Conservation (phyloP, 805 yeast species). For the Tanozyma kutaoensis region DNA sequence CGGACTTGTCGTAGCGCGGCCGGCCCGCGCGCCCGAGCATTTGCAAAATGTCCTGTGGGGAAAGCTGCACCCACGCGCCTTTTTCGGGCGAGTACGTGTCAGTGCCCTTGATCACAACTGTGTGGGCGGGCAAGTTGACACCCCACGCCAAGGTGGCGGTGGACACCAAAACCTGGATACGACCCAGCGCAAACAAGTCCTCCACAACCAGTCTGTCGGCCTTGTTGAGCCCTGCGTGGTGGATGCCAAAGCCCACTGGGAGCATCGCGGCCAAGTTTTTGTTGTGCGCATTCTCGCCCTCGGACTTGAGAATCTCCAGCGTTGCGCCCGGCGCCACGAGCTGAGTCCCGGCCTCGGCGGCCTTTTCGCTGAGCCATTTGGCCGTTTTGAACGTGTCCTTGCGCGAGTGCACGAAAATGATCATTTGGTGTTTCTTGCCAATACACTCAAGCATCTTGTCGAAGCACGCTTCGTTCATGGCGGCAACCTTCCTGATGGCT, state of each 20-base stretch:
- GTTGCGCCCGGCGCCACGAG: slow-evolving; percentile 48
- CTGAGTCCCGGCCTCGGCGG: slow-evolving; percentile 43
- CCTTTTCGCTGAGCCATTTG: slow-evolving; percentile 49
- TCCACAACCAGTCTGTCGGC: slow-evolving; percentile 69
- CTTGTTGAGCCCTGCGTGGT: slow-evolving; percentile 79
- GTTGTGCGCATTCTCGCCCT: slow-evolving; percentile 43
- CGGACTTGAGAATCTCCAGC: slow-evolving; percentile 47
- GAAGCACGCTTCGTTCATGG: slow-evolving; percentile 85
- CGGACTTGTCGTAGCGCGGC: slow-evolving; percentile 84
- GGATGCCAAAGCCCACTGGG: slow-evolving; percentile 71
- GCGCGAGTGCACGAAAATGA: slow-evolving; percentile 87
- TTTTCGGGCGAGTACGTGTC: slow-evolving; percentile 85
- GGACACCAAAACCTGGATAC: slow-evolving; percentile 68
- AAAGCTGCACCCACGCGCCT: slow-evolving; percentile 82
- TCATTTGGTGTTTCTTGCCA: slow-evolving; percentile 60
- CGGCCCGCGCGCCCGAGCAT: slow-evolving; percentile 99
- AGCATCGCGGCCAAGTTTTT: slow-evolving; percentile 44
- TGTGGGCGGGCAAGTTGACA: slow-evolving; percentile 69
- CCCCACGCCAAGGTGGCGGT: slow-evolving; percentile 87
- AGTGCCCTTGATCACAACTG: slow-evolving; percentile 75
- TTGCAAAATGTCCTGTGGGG: slow-evolving; percentile 90
- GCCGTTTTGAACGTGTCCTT: slow-evolving; percentile 87
- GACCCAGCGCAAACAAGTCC: slow-evolving; percentile 80
- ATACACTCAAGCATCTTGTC: slow-evolving; percentile 52
- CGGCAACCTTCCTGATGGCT: slow-evolving; percentile 62